Conservation (phyloP, 257 asterid genomes). For the Striga asiatica region DNA sequence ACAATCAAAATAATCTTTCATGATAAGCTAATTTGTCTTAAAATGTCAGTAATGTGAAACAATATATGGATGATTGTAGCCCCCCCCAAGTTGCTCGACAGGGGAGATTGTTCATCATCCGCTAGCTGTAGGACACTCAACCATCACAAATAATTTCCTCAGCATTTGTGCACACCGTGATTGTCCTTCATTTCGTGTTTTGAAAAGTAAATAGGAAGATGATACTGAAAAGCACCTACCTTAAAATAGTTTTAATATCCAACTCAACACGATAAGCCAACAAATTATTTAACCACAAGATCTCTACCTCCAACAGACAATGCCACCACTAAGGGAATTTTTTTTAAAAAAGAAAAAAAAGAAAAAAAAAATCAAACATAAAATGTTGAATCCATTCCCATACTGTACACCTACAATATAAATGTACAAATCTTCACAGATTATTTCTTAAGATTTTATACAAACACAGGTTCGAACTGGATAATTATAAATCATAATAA, state of each 20-base stretch:
- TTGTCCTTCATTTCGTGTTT: slow-evolving; percentile 18
- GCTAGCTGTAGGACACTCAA: slow-evolving; percentile 27
- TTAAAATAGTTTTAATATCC: no score
- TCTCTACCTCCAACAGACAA: no score
- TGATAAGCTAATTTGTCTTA: not conserved
- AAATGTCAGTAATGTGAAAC: not conserved
- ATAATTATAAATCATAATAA: not conserved
- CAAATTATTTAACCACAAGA: no score
- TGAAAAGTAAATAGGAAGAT: slow-evolving; percentile 1
- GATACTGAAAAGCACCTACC: no score
- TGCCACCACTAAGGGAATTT: no score
- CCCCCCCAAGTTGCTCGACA: slow-evolving; percentile 35
- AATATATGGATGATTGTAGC: slow-evolving; percentile 39
- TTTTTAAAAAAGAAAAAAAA: no score
- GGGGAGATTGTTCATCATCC: slow-evolving; percentile 44
- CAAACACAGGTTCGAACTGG: not conserved
- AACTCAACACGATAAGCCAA: no score
- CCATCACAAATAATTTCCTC: slow-evolving; percentile 27
- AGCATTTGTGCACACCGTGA: slow-evolving; percentile 19
- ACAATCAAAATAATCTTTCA: not conserved
- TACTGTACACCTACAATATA: no score
- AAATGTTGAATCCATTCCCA: no score
- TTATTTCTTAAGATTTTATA: not conserved
- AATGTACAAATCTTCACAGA: not conserved
- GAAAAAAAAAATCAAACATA: no score